These are phyloP conservation scores for Aspergillus baeticus DNA, from an alignment of 495 filamentous ascomycete species.

Conservation along the genomic window DNA sequence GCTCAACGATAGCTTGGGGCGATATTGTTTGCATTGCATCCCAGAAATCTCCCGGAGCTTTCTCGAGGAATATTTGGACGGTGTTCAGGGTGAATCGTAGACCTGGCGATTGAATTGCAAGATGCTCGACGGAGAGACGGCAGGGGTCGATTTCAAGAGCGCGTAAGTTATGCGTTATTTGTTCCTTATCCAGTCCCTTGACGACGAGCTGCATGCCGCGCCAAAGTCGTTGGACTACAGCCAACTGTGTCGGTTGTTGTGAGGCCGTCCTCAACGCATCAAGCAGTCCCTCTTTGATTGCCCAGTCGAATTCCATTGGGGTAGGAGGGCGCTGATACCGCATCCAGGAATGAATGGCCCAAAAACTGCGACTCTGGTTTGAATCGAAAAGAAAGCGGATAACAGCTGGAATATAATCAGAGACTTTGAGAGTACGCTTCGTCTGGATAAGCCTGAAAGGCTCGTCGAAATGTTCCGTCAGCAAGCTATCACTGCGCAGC, in stretches of 20 bases:
- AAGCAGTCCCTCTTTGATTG: conserved; percentile 64
- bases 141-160: conserved; percentile 78
- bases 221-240: conserved; percentile 69
- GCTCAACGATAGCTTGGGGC: conserved; percentile 69
- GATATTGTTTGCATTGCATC: conserved; percentile 77
- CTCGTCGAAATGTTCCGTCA: conserved; percentile 64
- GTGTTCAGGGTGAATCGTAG: conserved; percentile 63
- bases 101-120: conserved; percentile 58
- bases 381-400: conserved; percentile 75
- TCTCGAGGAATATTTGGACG: conserved; percentile 65
- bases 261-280: conserved; percentile 36
- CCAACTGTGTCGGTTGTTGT: conserved; percentile 46
- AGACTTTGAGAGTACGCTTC: conserved; percentile 66
- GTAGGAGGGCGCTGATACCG: conserved; percentile 57
- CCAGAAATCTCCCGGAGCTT: conserved; percentile 79
- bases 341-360: conserved; percentile 68
- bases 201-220: conserved; percentile 69
- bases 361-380: conserved; percentile 56
- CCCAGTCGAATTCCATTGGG: conserved; percentile 76
- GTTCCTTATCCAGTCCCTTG: conserved; percentile 64
- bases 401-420: conserved; percentile 72
- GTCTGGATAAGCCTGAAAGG: conserved; percentile 76
- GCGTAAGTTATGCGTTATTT: conserved; percentile 74
- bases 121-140: conserved; percentile 71
- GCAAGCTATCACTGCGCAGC: conserved; percentile 49